A percentile compares a stretch with the other conserved stretches of the same genome.
These are phyloP conservation scores for Psophocarpus tetragonolobus DNA, from an alignment of 306 rosid species.

Conservation along the genomic window DNA sequence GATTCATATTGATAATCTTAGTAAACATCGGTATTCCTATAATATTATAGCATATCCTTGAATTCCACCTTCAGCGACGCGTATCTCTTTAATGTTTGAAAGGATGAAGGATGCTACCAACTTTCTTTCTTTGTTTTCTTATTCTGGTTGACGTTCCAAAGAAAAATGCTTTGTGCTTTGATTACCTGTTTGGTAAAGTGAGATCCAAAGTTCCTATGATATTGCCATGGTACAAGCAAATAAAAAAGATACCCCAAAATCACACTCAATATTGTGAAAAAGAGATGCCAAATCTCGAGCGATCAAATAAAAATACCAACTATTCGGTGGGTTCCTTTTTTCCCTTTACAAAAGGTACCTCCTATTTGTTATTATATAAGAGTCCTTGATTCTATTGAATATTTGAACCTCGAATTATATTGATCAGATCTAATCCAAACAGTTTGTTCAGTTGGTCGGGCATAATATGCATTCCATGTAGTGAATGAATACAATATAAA, in stretches of 20 bases:
- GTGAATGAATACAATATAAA: background rate
- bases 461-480: conserved; percentile 32
- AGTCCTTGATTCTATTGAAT: conserved; percentile 50
- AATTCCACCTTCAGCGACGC: conserved; percentile 33
- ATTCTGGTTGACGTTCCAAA: conserved; percentile 17
- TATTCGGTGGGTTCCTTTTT: conserved; percentile 26
- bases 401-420: conserved; percentile 43
- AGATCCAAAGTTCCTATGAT: conserved; percentile 52
- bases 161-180: conserved; percentile 35
- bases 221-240: conserved; percentile 50
- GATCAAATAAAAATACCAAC: conserved; percentile 36
- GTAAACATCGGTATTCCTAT: conserved; percentile 27
- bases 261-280: conserved; percentile 42
- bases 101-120: conserved; percentile 39
- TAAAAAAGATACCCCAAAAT: conserved; percentile 58
- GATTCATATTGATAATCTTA: conserved; percentile 31
- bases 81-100: conserved; percentile 45
- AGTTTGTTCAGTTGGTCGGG: conserved; percentile 63
- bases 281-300: conserved; percentile 61
- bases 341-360: conserved; percentile 35
- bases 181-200: conserved; percentile 64
- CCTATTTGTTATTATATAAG: conserved; percentile 24
- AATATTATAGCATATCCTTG: conserved; percentile 45
- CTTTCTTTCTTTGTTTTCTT: conserved; percentile 13
- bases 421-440: conserved; percentile 52